phyloP scores from a whole-genome alignment of 1,284 basidiomycete genomes.

The Pseudozyma tsukubaensis region DNA sequence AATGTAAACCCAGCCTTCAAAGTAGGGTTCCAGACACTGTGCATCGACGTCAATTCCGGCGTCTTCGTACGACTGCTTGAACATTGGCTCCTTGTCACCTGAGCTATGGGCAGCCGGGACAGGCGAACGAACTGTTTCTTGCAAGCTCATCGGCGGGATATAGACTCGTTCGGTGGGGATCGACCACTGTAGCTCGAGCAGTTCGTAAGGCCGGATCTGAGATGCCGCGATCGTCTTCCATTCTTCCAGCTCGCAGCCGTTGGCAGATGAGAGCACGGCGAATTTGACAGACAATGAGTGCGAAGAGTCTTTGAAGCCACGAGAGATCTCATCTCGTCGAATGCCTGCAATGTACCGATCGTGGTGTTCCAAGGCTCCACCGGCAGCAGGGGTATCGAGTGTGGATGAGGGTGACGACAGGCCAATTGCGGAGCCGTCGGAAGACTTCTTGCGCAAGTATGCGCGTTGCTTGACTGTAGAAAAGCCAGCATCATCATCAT shows the following conservation, averaged over 20 bases:
- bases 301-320: constrained; percentile 18
- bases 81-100: constrained; percentile 1
- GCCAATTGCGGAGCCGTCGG: constrained; percentile 4
- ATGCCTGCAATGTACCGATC: constrained; percentile 44
- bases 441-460: constrained; percentile 13
- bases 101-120: not conserved
- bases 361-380: not conserved
- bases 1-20: constrained; percentile 59
- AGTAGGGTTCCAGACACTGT: constrained; percentile 46
- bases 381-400: not conserved
- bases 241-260: constrained; percentile 54
- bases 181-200: constrained; percentile 55
- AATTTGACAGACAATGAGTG: constrained; percentile 49
- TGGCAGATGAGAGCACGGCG: constrained; percentile 46
- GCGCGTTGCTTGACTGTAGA: constrained; percentile 12
- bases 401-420: constrained; percentile 1
- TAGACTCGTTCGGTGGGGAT: constrained; percentile 50
- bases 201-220: constrained; percentile 50
- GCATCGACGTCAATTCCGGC: constrained; percentile 20
- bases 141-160: constrained; percentile 25
- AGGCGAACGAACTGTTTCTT: constrained; percentile 10
- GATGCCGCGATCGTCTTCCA: constrained; percentile 54
- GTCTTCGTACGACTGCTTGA: constrained; percentile 9
- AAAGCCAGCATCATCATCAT: constrained; percentile 8
- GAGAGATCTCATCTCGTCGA: constrained; percentile 43